Base-by-base conservation (phyloP, 192 early-diverging fungal species). In the Haplosporangium gracile region DNA sequence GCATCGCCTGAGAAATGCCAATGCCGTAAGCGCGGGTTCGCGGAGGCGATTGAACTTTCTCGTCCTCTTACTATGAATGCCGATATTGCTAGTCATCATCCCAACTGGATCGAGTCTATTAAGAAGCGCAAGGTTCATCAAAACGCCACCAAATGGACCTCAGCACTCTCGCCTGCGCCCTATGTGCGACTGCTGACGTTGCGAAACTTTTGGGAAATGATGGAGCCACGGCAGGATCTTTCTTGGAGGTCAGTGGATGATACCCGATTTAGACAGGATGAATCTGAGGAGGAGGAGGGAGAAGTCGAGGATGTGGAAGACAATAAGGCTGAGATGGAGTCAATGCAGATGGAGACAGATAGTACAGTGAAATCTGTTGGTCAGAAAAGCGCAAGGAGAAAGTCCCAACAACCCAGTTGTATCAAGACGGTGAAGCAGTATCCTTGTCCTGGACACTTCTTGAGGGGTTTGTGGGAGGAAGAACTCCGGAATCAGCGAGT, bases 81-180 rank as follows among this genome's bases (percentile, higher is more conserved):
- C 4, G 34, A 26, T 22, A 29, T 49, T 18, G 29, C 45, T 7
- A 79, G 72, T 7, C 57, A 80, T 45, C 68, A 80, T 68, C 79
- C 84, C n/a, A 79, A 60, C 18, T 86, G 84, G 84, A 49, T 86
- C 11, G 79, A 86, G 51, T 86, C 84, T 1, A 73, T 86, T 65
- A 86, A 86, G 68, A 79, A 76, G 43, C 79, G 84, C 45, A 86
- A 86, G 42, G 70, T 86, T 13, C 84, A 86, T 47, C 84, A 86
- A 45, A 70, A 74, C 42, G 74, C 84, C 2, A 86, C 84, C 57
- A 75, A 76, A 39, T 86, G 84, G 84, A 86, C 84, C 1, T 86
- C 84, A 4, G 57, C 51, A 4, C 72, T 86, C 22, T 80, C 84
- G 20, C 84, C 84, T 15, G 65, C 84, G 6, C 79, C 78, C 2